Base-by-base conservation (phyloP, 768 basidiomycete genomes). In the Trametes cubensis region DNA sequence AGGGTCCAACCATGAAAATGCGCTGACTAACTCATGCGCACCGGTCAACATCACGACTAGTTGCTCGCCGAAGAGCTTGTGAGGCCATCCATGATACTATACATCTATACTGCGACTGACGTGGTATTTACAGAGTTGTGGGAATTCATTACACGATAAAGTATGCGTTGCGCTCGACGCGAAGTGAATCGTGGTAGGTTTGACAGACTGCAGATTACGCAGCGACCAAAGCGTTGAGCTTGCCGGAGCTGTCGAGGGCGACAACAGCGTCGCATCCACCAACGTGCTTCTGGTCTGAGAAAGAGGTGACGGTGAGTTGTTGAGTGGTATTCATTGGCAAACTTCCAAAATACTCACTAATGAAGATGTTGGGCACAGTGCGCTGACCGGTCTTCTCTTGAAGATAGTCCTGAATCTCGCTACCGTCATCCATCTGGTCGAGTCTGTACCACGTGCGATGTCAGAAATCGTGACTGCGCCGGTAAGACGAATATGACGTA, bases 281-380 rank as follows among this genome's bases (percentile, higher is more conserved):
- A 30, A 87, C 75, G 62, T 87, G 85, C 68, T 81, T 55, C 66
- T 80, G 70, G 58, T 78, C 84, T 86, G 45, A 21, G 17, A 15
- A n/a, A 5, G 61, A n/a, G 2, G 13, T 2, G 7, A 13, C 26
- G 17, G 39, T 50, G 15, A 42, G 38, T 14, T 6, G 25, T 44
- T n/a, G n/a, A n/a, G 38, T 51, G 25, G 11, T 28, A 23, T 2
- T n/a, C 38, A 3, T 3, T 14, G 8, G 18, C 41, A 15, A 7
- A 41, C 4, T 8, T 30, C 28, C 26, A 15, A 25, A 39, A 0
- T 38, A 71, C 80, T 55, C 62, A 90, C 89, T 82, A 70, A 93
- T 81, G 76, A 90, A 94, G 60, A 90, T 80, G 69, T 85, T 89
- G 30, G 92, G 92, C 6, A 94, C 92, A 13, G 87, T 88, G 21